Conservation (phyloP, 208 protist genomes). For the Herpetomonas samuelpessoai region DNA sequence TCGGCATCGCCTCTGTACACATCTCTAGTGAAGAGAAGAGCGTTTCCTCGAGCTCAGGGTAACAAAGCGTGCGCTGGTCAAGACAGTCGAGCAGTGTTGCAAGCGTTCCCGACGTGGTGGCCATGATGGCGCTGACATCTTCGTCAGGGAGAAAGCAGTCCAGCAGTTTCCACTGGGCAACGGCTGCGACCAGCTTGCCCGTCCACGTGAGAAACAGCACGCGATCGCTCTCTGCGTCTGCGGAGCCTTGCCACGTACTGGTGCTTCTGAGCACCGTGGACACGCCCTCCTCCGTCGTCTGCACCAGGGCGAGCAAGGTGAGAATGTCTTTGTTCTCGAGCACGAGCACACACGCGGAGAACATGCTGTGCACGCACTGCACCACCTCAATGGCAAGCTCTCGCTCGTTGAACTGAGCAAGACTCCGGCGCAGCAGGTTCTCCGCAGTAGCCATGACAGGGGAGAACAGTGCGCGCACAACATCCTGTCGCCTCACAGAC, state of each 20-base stretch:
- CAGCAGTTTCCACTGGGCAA: slow-evolving; percentile 67
- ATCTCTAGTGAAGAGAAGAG: slow-evolving; percentile 63
- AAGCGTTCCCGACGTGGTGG: slow-evolving; percentile 34
- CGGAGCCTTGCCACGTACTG: slow-evolving; percentile 27
- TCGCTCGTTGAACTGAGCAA: slow-evolving; percentile 30
- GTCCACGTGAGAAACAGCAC: slow-evolving; percentile 36
- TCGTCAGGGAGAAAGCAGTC: slow-evolving; percentile 64
- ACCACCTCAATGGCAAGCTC: slow-evolving; percentile 36
- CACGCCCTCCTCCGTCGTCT: slow-evolving; percentile 22
- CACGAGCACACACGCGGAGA: slow-evolving; percentile 37
- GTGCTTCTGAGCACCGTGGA: slow-evolving; percentile 11
- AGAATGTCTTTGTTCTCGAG: slow-evolving; percentile 34
- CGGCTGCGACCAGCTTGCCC: slow-evolving; percentile 42
- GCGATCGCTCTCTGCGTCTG: slow-evolving; percentile 46
- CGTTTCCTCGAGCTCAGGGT: slow-evolving; percentile 60
- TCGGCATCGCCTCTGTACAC: slow-evolving; percentile 60
- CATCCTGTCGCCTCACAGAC: slow-evolving; percentile 39
- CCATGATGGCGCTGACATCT: slow-evolving; percentile 26
- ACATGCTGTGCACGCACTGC: slow-evolving; percentile 38
- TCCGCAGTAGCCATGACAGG: slow-evolving; percentile 19
- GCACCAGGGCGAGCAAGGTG: slow-evolving; percentile 28
- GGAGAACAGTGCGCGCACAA: slow-evolving; percentile 32
- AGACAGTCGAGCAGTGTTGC: slow-evolving; percentile 50
- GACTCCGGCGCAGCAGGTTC: slow-evolving; percentile 20
- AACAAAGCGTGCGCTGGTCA: slow-evolving; percentile 40